Evolutionary conservation across 306 rosid species (phyloP).

Genomic region (Pyrus pyrifolia): DNA sequence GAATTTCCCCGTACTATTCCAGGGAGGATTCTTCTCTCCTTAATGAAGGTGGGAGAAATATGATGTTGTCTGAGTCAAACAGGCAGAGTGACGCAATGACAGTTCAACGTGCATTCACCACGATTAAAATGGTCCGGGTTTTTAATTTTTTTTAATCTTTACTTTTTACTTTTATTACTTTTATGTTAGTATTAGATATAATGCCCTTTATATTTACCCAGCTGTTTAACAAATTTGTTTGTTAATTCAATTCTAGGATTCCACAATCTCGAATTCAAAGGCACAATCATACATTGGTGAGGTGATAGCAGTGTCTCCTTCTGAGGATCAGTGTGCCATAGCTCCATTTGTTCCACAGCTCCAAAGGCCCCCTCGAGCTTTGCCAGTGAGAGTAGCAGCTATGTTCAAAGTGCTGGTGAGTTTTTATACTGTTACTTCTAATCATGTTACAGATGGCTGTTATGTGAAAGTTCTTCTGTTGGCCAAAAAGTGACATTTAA

Average conservation of each 20-base stretch:
- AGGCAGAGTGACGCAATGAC: constrained; percentile 82
- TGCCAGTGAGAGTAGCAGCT: constrained; percentile 77
- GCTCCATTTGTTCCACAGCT: constrained; percentile 62
- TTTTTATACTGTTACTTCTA: constrained; percentile 4
- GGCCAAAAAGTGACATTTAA: background rate
- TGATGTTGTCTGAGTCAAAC: constrained; percentile 42
- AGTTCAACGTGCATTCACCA: constrained; percentile 82
- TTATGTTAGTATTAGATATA: constrained; percentile 7
- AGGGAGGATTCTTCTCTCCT: constrained; percentile 63
- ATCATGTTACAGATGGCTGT: background rate
- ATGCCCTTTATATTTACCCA: background rate
- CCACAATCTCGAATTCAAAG: constrained; percentile 65
- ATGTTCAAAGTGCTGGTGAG: constrained; percentile 89
- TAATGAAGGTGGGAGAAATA: constrained; percentile 38
- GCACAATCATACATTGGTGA: constrained; percentile 52
- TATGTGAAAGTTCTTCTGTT: background rate
- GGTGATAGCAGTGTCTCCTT: constrained; percentile 63
- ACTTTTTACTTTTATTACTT: background rate
- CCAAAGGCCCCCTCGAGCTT: constrained; percentile 43
- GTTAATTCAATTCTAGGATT: constrained; percentile 41
- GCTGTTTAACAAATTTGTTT: background rate
- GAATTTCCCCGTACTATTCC: constrained; percentile 24
- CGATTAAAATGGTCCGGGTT: constrained; percentile 48
- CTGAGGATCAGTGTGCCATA: constrained; percentile 29
- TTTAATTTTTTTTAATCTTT: background rate